These are phyloP conservation scores for Phytophthora lateralis DNA, from an alignment of 352 stramenopile genomes.

Conservation along the genomic window DNA sequence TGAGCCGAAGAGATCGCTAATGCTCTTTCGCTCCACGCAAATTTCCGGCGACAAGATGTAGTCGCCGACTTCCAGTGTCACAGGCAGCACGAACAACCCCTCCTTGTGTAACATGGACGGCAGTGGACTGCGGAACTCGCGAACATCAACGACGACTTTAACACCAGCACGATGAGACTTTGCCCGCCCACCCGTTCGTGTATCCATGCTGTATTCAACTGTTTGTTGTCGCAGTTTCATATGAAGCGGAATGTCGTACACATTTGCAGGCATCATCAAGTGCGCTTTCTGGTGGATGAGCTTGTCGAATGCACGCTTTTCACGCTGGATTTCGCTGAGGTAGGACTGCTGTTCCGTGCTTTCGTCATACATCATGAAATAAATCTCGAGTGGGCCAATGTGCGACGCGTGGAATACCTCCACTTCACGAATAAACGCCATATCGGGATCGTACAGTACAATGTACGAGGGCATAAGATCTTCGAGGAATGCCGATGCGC, in stretches of 20 bases:
- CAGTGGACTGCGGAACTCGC: conserved; percentile 96
- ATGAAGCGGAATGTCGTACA: conserved; percentile 83
- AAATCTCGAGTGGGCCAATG: conserved; percentile 78
- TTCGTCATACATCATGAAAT: conserved; percentile 97
- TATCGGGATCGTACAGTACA: conserved; percentile 95
- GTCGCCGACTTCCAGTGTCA: conserved; percentile 97
- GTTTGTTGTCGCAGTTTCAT: conserved; percentile 69
- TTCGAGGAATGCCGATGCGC: conserved; percentile 76
- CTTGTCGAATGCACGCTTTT: conserved; percentile 96
- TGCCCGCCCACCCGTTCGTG: conserved; percentile 60
- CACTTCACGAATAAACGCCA: conserved; percentile 94
- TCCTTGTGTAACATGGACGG: conserved; percentile 97
- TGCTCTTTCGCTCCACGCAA: conserved; percentile 96
- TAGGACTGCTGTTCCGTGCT: conserved; percentile 97
- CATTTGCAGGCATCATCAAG: conserved; percentile 89
- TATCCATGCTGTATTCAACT: conserved; percentile 84
- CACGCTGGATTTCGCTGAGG: conserved; percentile 92
- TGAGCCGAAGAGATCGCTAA: conserved; percentile 96
- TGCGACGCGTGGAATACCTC: conserved; percentile 92
- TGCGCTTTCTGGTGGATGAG: conserved; percentile 96
- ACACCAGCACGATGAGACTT: conserved; percentile 51
- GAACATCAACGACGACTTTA: conserved; percentile 94
- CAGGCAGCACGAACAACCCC: conserved; percentile 91
- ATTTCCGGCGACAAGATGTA: conserved; percentile 98
- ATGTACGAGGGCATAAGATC: conserved; percentile 92